Evolutionary conservation across 352 stramenopile species (phyloP), one percentile per base, ranked within the genome.

Genomic region (Pythium volutum): DNA sequence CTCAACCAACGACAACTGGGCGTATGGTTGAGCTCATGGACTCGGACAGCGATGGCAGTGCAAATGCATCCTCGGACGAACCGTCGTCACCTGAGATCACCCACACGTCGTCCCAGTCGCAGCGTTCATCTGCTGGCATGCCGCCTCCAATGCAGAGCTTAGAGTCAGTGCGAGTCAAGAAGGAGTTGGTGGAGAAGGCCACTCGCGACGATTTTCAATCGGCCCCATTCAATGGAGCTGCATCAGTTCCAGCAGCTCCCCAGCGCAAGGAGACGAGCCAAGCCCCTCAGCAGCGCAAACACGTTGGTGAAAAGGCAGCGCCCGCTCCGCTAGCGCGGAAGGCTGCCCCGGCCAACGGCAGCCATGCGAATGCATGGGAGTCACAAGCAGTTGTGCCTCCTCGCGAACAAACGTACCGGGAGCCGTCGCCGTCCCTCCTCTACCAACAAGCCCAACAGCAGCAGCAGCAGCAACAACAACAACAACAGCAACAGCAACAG

Each of bases 391-490:
- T 31, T 10, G 25, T 9, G 8, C 16, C 43, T 18, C 8, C 46
- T 25, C 56, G 47, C 0, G 56, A 64, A 20, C n/a, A 50, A 14
- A 26, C 38, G 1, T 64, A 50, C n/a, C 62, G 48, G 11, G 36
- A 69, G 42, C 48, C 36, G 22, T 58, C 57, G 10, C 57, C 47
- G 1, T 57, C 57, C 0, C 41, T 64, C n/a, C 56, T 52, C 18
- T 50, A 66, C 26, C 50, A 58, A 54, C 47, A 62, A n/a, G 48
- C 50, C 8, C 39, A 67, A 34, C 51, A 59, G 25, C 46, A 65
- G 20, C 48, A 59, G 25, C 69, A 69, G 41, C 57, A 69, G 26
- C 69, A 68, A 18, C 55, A 71, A 27, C 59, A 71, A 10, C 53
- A 47, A 15, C 59, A 71, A n/a, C 53, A 47, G n/a, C 18, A 22